Evolutionary conservation across 2,329 filamentous ascomycete genomes (phyloP).

Genomic region (Pseudogymnoascus sp.): DNA sequence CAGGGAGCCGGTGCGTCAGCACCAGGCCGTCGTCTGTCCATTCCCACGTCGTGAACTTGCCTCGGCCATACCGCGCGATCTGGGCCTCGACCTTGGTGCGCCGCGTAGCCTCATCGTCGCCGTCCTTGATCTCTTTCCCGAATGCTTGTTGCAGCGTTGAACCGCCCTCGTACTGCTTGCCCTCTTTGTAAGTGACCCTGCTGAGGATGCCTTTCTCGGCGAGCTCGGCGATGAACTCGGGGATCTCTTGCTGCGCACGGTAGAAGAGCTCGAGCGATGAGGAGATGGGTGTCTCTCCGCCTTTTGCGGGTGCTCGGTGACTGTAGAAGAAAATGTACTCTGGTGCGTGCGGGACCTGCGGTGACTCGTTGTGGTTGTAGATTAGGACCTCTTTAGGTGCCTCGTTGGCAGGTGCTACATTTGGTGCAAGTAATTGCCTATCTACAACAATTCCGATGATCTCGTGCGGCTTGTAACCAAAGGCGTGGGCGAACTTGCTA

Average conservation of each 20-base stretch:
- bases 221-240: slow-evolving; percentile 36
- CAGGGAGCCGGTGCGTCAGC: slow-evolving; percentile 37
- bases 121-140: slow-evolving; percentile 37
- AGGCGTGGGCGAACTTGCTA: slow-evolving; percentile 40
- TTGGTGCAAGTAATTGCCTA: slow-evolving; percentile 34
- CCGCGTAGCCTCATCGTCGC: slow-evolving; percentile 33
- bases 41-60: slow-evolving; percentile 38
- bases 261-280: slow-evolving; percentile 39
- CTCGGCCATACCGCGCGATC: slow-evolving; percentile 38
- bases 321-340: slow-evolving; percentile 44
- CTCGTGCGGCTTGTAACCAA: slow-evolving; percentile 39
- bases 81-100: slow-evolving; percentile 39
- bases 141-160: slow-evolving; percentile 39
- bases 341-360: slow-evolving; percentile 41
- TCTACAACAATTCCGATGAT: slow-evolving; percentile 43
- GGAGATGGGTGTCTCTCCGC: slow-evolving; percentile 38
- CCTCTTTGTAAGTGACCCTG: slow-evolving; percentile 33
- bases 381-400: slow-evolving; percentile 39
- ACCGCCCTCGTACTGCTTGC: slow-evolving; percentile 36
- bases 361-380: slow-evolving; percentile 43
- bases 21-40: slow-evolving; percentile 37
- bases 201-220: slow-evolving; percentile 37
- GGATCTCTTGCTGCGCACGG: slow-evolving; percentile 36
- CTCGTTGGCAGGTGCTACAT: slow-evolving; percentile 40
- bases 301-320: slow-evolving; percentile 29